These are phyloP conservation scores for Poteriospumella lacustris DNA, from an alignment of 108 stramenopile species.

Conservation along the genomic window DNA sequence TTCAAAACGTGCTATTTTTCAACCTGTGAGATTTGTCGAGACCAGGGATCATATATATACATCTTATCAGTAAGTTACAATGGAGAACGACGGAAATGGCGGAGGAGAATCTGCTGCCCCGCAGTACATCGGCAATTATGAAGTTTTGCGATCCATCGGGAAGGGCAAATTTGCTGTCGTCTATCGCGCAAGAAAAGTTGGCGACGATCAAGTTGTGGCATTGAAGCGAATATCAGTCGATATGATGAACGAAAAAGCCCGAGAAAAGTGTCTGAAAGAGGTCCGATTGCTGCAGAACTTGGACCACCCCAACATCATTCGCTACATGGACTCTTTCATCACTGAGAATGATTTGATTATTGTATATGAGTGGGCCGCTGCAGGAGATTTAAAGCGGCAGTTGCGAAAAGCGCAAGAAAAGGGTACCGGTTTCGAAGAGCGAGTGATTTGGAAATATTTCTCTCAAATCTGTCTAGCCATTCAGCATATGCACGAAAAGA, in stretches of 20 bases:
- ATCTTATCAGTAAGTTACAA: too few species aligned
- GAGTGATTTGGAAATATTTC: constrained; percentile 52
- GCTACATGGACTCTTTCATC: constrained; percentile 33
- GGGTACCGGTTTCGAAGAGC: constrained; percentile 39
- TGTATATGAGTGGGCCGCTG: constrained; percentile 58
- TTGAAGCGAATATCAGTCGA: constrained; percentile 55
- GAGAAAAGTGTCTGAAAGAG: constrained; percentile 58
- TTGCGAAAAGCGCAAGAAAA: constrained; percentile 47
- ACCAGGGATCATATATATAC: too few species aligned
- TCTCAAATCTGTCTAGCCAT: constrained; percentile 34
- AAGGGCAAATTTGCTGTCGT: constrained; percentile 63
- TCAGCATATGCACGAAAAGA: constrained; percentile 45
- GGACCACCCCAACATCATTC: neutral
- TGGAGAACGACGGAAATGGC: too few species aligned
- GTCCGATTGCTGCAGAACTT: neutral
- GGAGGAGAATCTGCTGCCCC: neutral
- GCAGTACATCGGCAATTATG: constrained; percentile 30
- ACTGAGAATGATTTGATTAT: constrained; percentile 44
- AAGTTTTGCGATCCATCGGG: constrained; percentile 45
- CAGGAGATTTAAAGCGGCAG: constrained; percentile 58
- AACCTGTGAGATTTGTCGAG: too few species aligned
- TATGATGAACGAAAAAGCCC: constrained; percentile 44
- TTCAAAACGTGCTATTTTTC: too few species aligned
- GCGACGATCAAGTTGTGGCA: constrained; percentile 50
- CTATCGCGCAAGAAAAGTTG: constrained; percentile 43